Evolutionary conservation across 495 filamentous ascomycete genomes (phyloP).

Genomic region (Trichoderma parareesei): DNA sequence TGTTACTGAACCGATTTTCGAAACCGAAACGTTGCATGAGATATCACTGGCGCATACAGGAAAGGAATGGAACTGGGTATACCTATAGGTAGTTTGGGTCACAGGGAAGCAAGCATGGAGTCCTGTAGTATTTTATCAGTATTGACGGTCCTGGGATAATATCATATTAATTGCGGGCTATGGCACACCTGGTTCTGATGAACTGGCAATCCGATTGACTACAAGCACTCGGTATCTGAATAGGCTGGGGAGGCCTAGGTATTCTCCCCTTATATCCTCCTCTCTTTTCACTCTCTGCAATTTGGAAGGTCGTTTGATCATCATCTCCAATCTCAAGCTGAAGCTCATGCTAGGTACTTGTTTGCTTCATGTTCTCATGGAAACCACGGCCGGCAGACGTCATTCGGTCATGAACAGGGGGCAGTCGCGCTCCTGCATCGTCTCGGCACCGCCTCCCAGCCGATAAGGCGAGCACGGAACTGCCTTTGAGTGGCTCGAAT

Average conservation of each 20-base stretch:
- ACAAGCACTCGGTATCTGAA: too few relatives aligned
- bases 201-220: too few relatives aligned
- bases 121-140: background rate
- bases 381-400: too few relatives aligned
- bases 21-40: background rate
- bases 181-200: background rate
- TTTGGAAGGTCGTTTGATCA: too few relatives aligned
- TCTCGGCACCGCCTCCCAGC: too few relatives aligned
- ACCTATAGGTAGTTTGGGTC: background rate
- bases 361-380: too few relatives aligned
- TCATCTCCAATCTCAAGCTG: too few relatives aligned
- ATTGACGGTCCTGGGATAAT: background rate
- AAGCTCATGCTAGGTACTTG: too few relatives aligned
- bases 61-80: background rate
- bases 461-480: too few relatives aligned
- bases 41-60: constrained; percentile 3
- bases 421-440: too few relatives aligned
- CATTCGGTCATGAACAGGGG: too few relatives aligned
- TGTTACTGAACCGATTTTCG: background rate
- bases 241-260: background rate
- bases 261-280: background rate
- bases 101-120: constrained; percentile 2
- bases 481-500: background rate
- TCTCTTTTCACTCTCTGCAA: background rate
- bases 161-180: background rate